Evolutionary conservation across 75 land plant species (phyloP), one percentile per base, ranked within the genome.

Genomic region (Chamaecyparis obtusa): DNA sequence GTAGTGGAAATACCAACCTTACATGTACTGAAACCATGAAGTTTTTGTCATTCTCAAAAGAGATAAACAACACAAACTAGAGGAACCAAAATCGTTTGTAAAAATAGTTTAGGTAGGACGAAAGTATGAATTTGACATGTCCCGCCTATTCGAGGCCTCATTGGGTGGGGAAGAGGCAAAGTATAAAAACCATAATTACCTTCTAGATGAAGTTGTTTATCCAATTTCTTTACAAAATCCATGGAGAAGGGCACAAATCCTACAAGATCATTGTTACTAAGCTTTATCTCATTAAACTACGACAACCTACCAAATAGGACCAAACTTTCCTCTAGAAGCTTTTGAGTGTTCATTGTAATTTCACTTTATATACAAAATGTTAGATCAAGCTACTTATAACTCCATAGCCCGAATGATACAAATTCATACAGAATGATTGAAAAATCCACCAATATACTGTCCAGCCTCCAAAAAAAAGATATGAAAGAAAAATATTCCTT

Each of bases 211-310:
- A 94, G 84, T 77, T 88, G 91, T 14, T 69, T 60, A 6, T 92
- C 94, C 72, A 94, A 36, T 67, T 86, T 84, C 2, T 83, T 30
- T 30, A 87, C 82, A 43, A 92, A 90, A 9, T 67, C 87, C 0
- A 87, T 67, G 51, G 89, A 87, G 72, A 93, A 91, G 33, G 94
- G 93, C 10, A 95, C 69, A 71, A 72, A 67, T 0, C 96, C 97
- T 14, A 80, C 85, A 36, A 96, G 85, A 19, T 30, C 43, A 79
- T 96, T 96, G 88, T 90, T 87, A 81, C 92, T 90, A 88, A 94
- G 71, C 83, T 92, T 90, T 33, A 96, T 71, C 32, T 89, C 90
- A 11, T 79, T 57, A 11, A 90, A 49, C 16, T 43, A 30, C 7
- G 44, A 39, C 48, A 85, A 89, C 78, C 86, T 49, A 14, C 86